Conservation (phyloP, 2,329 filamentous ascomycete genomes). For the Fusarium nodosum region DNA sequence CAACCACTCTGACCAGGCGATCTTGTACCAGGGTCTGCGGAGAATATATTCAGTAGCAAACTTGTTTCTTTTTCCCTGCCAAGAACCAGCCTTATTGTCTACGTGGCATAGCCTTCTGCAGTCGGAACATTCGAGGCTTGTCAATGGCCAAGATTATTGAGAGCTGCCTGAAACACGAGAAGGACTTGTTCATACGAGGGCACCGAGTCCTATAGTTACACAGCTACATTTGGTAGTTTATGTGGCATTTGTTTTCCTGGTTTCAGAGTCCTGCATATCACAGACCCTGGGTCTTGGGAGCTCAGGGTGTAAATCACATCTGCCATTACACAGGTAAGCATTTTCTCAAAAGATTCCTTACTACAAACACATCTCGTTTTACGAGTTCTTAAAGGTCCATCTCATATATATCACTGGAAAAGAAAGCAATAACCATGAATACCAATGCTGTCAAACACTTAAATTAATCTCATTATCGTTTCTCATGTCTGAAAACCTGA, state of each 20-base stretch:
- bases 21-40: not conserved
- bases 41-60: not conserved
- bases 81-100: not conserved
- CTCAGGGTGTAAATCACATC: too few species aligned
- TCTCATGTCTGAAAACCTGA: not conserved
- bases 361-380: too few species aligned
- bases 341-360: not conserved
- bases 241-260: not conserved
- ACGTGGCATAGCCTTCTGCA: not conserved
- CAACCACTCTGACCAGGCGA: slow-evolving; percentile 8
- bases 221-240: not conserved
- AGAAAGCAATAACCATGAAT: too few species aligned
- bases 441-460: not conserved
- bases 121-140: not conserved
- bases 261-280: not conserved
- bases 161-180: not conserved
- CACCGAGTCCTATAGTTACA: not conserved
- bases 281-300: too few species aligned
- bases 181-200: not conserved
- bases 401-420: too few species aligned
- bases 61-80: not conserved
- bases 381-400: too few species aligned
- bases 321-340: too few species aligned
- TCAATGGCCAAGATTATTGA: fast-evolving
- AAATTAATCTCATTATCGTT: not conserved